phyloP scores from a whole-genome alignment of 768 basidiomycete species.

The Gyrodon lividus region DNA sequence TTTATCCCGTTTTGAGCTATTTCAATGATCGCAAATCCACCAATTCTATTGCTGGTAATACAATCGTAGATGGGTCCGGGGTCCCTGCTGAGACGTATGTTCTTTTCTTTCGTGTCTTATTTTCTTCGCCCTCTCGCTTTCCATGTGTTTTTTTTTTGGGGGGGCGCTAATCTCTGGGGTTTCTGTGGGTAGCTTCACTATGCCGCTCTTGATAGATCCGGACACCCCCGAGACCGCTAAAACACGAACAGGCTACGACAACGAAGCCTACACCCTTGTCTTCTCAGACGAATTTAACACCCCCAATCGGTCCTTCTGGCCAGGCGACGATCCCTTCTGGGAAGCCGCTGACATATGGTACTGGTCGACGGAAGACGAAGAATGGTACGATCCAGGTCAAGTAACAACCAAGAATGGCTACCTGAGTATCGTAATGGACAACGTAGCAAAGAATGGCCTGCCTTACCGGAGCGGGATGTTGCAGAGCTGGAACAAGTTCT shows the following conservation, averaged over 20 bases:
- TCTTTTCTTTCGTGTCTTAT: too few species aligned
- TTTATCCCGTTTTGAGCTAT: constrained; percentile 67
- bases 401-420: constrained; percentile 64
- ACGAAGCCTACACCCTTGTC: constrained; percentile 61
- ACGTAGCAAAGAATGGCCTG: constrained; percentile 51
- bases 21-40: not conserved
- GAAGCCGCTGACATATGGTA: constrained; percentile 76
- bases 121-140: too few species aligned
- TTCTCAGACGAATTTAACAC: constrained; percentile 66
- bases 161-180: too few species aligned
- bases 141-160: too few species aligned
- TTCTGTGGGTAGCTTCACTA: constrained; percentile 15
- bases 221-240: constrained; percentile 63
- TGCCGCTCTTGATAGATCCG: constrained; percentile 66
- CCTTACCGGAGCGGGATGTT: constrained; percentile 75
- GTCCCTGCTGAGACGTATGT: too few species aligned
- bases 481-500: constrained; percentile 90
- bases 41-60: too few species aligned
- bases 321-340: constrained; percentile 69
- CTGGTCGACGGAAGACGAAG: constrained; percentile 63
- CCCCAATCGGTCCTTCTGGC: constrained; percentile 50
- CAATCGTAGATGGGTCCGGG: too few species aligned
- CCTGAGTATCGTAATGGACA: constrained; percentile 70
- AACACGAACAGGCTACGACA: constrained; percentile 71
- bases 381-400: constrained; percentile 75